Conservation (phyloP, 1,139 yeast species). For the Groenewaldozyma auringiensis region DNA sequence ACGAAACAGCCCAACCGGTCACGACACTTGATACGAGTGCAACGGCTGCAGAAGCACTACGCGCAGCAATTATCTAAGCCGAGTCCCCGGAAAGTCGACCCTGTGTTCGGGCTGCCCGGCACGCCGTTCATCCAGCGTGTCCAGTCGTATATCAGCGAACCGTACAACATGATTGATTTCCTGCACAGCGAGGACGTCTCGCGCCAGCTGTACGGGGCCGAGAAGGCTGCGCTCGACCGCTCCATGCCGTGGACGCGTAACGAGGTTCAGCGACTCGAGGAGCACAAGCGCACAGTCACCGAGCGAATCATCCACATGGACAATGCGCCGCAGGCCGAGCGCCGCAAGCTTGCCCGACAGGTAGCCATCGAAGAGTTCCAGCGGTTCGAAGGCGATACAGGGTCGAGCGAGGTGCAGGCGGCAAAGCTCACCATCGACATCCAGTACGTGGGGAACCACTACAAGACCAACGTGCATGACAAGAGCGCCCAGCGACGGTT, state of each 20-base stretch:
- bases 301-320: constrained; percentile 65
- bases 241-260: constrained; percentile 25
- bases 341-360: constrained; percentile 49
- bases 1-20: not conserved
- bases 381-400: constrained; percentile 84
- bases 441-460: constrained; percentile 69
- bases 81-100: constrained; percentile 44
- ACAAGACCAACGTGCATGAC: constrained; percentile 68
- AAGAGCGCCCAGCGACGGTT: constrained; percentile 57
- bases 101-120: constrained; percentile 66
- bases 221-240: constrained; percentile 48
- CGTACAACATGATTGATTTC: constrained; percentile 43
- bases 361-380: constrained; percentile 74
- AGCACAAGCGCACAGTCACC: constrained; percentile 59
- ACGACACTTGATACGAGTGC: constrained; percentile 18
- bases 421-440: constrained; percentile 80
- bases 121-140: constrained; percentile 68
- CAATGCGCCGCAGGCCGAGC: constrained; percentile 58
- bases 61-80: constrained; percentile 29
- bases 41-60: constrained; percentile 28
- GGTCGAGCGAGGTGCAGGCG: constrained; percentile 93
- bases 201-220: constrained; percentile 70
- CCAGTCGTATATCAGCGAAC: constrained; percentile 55
- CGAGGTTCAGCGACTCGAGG: constrained; percentile 38
- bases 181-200: constrained; percentile 50